Base-by-base conservation (phyloP, 1,139 yeast genomes). In the Candida tropicalis region DNA sequence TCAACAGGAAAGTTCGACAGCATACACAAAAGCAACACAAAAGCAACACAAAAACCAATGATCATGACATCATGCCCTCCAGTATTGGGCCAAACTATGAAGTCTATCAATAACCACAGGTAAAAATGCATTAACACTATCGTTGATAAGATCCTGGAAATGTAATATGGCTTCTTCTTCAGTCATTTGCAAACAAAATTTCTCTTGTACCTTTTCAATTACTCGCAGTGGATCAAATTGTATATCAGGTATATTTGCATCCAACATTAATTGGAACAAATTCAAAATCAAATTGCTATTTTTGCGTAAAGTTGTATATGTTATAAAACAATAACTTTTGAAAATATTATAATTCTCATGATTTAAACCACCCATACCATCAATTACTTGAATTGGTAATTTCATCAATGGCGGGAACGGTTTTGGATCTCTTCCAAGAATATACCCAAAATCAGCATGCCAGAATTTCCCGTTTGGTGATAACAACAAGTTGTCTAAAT, bases 371-470 rank as follows among this genome's bases (percentile, higher is more conserved):
- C 99, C 99, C 93, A 95, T 93, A 0, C 97, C 99, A 52, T 93
- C 99, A 36, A 95, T 87, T 17, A 95, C 87, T 63, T 95, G 99
- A 39, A 95, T 93, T 0, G 99, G 99, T 29, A 95, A 70, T 59
- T 95, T 95, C 98, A 95, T 93, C 66, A 93, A 74, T 0, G 99
- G 99, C 7, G 99, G 98, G 65, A 95, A 95, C 8, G 98, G 98
- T 59, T 95, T 95, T 2, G 99, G 99, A 60, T 95, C 99, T 42
- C 93, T 83, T 1, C 99, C 99, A 41, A 95, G 68, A 40, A 95
- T 91, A 59, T 93, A 95, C 0, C 99, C 99, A 64, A 89, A 95
- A 65, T 95, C 99, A 2, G 97, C 98, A 65, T 90, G 97, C 81
- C 95, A 89, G 59, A 90, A 90, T 58, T 84, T 89, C 2, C 88